These are phyloP conservation scores for Boeremia lycopersici DNA, from an alignment of 2,329 filamentous ascomycete genomes.

Conservation along the genomic window DNA sequence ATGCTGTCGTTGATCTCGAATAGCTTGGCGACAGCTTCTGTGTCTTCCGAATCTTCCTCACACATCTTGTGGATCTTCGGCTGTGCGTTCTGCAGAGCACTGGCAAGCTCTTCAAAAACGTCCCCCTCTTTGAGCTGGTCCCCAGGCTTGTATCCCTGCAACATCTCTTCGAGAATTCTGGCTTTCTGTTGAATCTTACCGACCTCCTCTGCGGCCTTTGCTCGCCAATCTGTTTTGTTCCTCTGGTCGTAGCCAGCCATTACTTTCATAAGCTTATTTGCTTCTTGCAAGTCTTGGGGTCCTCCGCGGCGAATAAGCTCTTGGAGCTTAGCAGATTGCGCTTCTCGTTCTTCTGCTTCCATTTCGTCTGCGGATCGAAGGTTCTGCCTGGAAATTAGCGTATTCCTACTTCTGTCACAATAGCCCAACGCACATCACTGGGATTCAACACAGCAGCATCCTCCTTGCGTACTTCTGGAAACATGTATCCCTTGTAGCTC, in stretches of 20 bases:
- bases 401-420: not conserved
- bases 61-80: conserved; percentile 99
- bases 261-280: conserved; percentile 97
- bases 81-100: conserved; percentile 87
- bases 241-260: conserved; percentile 98
- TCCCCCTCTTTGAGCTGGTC: conserved; percentile 76
- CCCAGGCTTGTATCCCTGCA: conserved; percentile 81
- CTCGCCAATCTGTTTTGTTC: conserved; percentile 95
- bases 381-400: conserved; percentile 63
- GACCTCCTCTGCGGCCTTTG: conserved; percentile 95
- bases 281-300: conserved; percentile 93
- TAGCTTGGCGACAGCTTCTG: conserved; percentile 92
- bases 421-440: conserved; percentile 76
- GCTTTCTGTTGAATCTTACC: conserved; percentile 96
- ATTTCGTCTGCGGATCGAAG: conserved; percentile 97
- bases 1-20: conserved; percentile 99
- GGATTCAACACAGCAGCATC: conserved; percentile 97
- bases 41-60: conserved; percentile 96
- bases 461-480: conserved; percentile 88
- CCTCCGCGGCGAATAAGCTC: conserved; percentile 92
- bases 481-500: conserved; percentile 96
- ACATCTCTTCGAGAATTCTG: conserved; percentile 85
- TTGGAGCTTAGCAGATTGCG: conserved; percentile 97
- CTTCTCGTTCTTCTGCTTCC: conserved; percentile 94
- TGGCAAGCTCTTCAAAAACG: conserved; percentile 82